Percentiles rank a stretch among this genome's conserved stretches.
Conservation (phyloP, 139 green algal genomes). For the Coelastrella sp. region DNA sequence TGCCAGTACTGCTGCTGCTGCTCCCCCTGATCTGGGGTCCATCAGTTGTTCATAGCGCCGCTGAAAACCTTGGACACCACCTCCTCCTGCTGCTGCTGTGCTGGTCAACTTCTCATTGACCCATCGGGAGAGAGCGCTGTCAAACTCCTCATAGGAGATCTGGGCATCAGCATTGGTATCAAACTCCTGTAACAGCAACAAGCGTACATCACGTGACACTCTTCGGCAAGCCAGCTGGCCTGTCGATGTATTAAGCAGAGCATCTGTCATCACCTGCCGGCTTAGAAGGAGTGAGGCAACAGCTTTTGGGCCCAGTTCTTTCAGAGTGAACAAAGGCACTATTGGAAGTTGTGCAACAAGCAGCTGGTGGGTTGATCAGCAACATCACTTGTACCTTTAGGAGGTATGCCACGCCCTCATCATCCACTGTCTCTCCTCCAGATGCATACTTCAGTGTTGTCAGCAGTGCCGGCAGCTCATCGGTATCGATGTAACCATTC, state of each 20-base stretch:
- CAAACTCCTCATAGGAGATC: conserved; percentile 58
- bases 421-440: background rate
- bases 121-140: conserved; percentile 46
- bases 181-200: conserved; percentile 48
- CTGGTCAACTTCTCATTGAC: conserved; percentile 44
- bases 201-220: background rate
- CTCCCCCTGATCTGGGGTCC: conserved; percentile 4
- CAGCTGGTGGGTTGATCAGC: too few species aligned
- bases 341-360: too few species aligned
- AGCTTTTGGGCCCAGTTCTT: too few species aligned
- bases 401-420: background rate
- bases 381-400: background rate
- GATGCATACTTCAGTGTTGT: background rate
- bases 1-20: background rate
- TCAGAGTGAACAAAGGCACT: too few species aligned
- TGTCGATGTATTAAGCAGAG: too few species aligned
- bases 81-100: background rate
- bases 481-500: background rate
- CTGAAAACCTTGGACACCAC: background rate
- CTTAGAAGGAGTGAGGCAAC: background rate
- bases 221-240: background rate
- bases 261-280: background rate
- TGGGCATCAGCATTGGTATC: conserved; percentile 58
- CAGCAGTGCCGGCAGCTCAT: background rate
- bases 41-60: conserved; percentile 3